Conservation (phyloP, 1,284 basidiomycete genomes). For the Melampsora larici-populina region DNA sequence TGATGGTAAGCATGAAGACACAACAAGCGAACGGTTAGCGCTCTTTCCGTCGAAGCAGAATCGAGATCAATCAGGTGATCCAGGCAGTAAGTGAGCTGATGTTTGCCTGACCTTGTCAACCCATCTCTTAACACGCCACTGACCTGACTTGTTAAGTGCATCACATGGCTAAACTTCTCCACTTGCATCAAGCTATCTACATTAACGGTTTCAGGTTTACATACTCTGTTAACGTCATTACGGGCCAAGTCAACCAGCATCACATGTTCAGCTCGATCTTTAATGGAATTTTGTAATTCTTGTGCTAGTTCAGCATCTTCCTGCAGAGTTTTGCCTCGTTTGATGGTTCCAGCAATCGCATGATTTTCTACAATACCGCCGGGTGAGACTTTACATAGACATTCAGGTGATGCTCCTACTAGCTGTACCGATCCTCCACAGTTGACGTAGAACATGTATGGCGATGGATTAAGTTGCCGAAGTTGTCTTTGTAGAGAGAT, state of each 20-base stretch:
- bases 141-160: conserved; percentile 93
- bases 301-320: conserved; percentile 81
- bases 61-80: background rate
- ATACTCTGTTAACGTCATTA: conserved; percentile 99
- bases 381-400: conserved; percentile 85
- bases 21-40: background rate
- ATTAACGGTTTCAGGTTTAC: conserved; percentile 88
- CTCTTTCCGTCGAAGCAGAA: background rate
- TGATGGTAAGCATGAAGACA: conserved; percentile 51
- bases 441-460: conserved; percentile 99
- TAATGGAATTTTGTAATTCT: conserved; percentile 75
- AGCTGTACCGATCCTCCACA: conserved; percentile 68
- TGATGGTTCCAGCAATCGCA: conserved; percentile 93
- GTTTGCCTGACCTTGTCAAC: conserved; percentile 65
- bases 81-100: background rate
- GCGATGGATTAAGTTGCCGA: conserved; percentile 90
- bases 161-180: conserved; percentile 97
- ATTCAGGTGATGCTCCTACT: conserved; percentile 96
- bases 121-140: conserved; percentile 80
- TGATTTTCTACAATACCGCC: conserved; percentile 91
- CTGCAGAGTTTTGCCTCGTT: conserved; percentile 76
- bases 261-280: conserved; percentile 96
- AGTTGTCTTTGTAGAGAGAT: conserved; percentile 63
- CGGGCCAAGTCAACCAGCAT: conserved; percentile 98
- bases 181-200: conserved; percentile 92